Base-by-base conservation (phyloP, 768 basidiomycete species). In the Macrolepiota fuliginosa region DNA sequence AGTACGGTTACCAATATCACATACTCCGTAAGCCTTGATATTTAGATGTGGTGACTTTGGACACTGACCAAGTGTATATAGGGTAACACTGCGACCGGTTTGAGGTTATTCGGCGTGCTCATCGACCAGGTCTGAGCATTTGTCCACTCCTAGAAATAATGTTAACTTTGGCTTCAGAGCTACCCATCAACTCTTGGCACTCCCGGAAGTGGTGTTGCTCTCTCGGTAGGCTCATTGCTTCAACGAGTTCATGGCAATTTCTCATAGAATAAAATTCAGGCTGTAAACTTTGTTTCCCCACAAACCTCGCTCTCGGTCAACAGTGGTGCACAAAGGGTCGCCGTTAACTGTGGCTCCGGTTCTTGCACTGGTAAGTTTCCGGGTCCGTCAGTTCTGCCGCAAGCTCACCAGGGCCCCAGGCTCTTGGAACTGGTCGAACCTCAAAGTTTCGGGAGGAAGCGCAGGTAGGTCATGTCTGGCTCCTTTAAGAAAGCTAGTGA, bases 141-240 rank as follows among this genome's bases (percentile, higher is more conserved):
- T 27, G 3, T 45, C 45, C 0, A n/a, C 13, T 9, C 17, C 19
- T 37, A 55, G 50, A 24, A 29, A 24, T 50, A 25, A 15, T 49
- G 22, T 58, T 58, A 1, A 63, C 22, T 17, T 36, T 32, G 17
- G 22, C 55, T n/a, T 24, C 68, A 86, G 79, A 87, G 84, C 67
- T 88, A 89, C 68, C 85, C 87, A 4, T 63, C 70, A 24, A 75
- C 77, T 11, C 65, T 84, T 15, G 81, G 82, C 17, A 81, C 74
- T 0, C 83, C 88, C 3, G 86, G 86, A 32, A 82, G 69, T 15
- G 86, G 86, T 3, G 82, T 85, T 12, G 70, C 64, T n/a, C 72
- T 88, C 64, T 86, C 81, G n/a, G 85, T 87, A 64, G 64, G 81
- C 2, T 68, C 36, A 24, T 52, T 9, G 10, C n/a, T 40, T 42